These are phyloP conservation scores for Suhomyces anneliseae DNA, from an alignment of 1,139 yeast species.

Conservation along the genomic window DNA sequence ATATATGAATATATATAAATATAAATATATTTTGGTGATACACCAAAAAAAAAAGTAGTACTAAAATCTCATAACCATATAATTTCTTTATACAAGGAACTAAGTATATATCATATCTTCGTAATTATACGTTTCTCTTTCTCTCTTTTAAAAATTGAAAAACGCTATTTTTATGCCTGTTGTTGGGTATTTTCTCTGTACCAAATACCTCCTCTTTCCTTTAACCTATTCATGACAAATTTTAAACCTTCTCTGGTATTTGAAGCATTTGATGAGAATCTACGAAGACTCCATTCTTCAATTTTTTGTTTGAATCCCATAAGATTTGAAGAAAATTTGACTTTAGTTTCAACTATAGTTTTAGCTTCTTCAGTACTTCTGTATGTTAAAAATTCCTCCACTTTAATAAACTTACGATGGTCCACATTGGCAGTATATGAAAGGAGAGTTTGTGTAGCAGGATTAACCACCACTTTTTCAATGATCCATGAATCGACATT, in stretches of 20 bases:
- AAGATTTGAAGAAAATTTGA: slow-evolving; percentile 74
- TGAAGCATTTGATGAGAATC: slow-evolving; percentile 65
- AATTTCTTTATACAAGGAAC: slow-evolving; percentile 7
- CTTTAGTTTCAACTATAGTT: slow-evolving; percentile 34
- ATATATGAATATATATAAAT: no score
- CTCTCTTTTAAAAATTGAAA: no score
- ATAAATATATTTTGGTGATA: no score
- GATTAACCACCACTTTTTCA: slow-evolving; percentile 78
- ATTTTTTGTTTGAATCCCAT: slow-evolving; percentile 68
- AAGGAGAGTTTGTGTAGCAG: slow-evolving; percentile 51
- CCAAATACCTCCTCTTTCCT: slow-evolving; percentile 19
- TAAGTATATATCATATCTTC: background rate
- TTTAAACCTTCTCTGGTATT: slow-evolving; percentile 73
- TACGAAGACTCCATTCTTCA: slow-evolving; percentile 77
- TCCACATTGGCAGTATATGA: slow-evolving; percentile 86
- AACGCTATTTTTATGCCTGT: background rate
- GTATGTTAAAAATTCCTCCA: slow-evolving; percentile 75
- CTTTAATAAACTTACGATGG: slow-evolving; percentile 74
- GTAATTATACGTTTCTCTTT: background rate
- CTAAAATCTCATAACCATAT: background rate
- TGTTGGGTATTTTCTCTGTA: slow-evolving; percentile 5
- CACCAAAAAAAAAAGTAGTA: background rate
- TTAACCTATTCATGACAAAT: slow-evolving; percentile 65
- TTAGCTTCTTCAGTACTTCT: slow-evolving; percentile 20
- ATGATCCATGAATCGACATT: slow-evolving; percentile 80